Conservation (phyloP, 495 filamentous ascomycete genomes). For the Penicillium tannophilum region DNA sequence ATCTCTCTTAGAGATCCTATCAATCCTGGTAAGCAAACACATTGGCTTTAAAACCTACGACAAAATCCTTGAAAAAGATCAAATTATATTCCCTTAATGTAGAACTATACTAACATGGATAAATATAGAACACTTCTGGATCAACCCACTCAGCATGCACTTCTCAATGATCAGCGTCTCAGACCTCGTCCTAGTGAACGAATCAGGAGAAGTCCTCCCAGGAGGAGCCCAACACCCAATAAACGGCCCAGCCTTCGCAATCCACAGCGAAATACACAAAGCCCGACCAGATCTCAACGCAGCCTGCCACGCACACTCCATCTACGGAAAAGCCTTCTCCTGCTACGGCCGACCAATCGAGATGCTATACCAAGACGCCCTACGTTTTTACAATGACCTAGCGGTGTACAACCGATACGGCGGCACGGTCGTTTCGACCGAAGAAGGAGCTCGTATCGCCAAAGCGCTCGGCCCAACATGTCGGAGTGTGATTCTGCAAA, state of each 20-base stretch:
- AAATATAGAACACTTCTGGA: conserved; percentile 58
- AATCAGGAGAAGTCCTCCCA: conserved; percentile 26
- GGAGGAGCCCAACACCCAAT: conserved; percentile 42
- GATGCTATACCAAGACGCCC: conserved; percentile 49
- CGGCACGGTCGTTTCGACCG: conserved; percentile 52
- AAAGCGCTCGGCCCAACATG: conserved; percentile 56
- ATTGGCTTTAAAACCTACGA: background rate
- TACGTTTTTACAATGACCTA: conserved; percentile 47
- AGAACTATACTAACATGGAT: background rate
- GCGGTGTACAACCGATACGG: conserved; percentile 45
- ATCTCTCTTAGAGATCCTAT: conserved; percentile 66
- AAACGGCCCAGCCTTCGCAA: conserved; percentile 62
- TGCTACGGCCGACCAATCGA: conserved; percentile 29
- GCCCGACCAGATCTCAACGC: conserved; percentile 35
- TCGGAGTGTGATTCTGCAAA: conserved; percentile 55
- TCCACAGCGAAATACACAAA: conserved; percentile 42
- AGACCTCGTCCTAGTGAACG: conserved; percentile 33
- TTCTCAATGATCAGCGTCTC: conserved; percentile 55
- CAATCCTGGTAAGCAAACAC: background rate
- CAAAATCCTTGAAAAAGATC: too few species aligned
- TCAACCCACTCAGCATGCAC: conserved; percentile 64
- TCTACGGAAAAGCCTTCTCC: conserved; percentile 29
- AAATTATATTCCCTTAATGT: too few species aligned
- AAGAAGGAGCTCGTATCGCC: conserved; percentile 56
- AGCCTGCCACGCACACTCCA: conserved; percentile 33